Base-by-base conservation (phyloP, 2,329 filamentous ascomycete genomes). In the Neonectria neomacrospora region DNA sequence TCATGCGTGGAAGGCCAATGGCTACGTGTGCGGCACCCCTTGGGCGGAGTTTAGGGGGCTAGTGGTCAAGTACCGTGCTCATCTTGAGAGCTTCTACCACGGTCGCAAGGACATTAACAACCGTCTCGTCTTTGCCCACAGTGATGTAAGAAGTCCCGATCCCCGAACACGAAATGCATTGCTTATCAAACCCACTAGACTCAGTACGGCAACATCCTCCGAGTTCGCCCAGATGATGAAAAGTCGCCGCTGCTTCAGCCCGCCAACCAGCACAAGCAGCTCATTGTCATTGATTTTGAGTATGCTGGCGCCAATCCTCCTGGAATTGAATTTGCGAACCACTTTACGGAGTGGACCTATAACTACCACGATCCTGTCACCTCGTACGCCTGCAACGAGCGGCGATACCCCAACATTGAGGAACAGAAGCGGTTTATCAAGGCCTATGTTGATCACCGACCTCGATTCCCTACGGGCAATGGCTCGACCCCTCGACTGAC, bases 301-400 rank as follows among this genome's bases (percentile, higher is more conserved):
- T 99, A 99, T 76, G 92, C 96, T 1, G 94, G 90, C 2, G 94
- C 95, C 61, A 99, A 98, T 76, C 85, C 90, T 0, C 89, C 89
- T 0, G 96, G 94, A 1, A 84, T 93, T 16, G 96, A 99, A 78
- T 98, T 99, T 76, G 96, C 94, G 61, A 99, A 99, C 77, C 96
- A 99, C 79, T 99, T 99, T 79, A 92, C 93, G 1, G 96, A 99
- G 80, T 99, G 96, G 96, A 92, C 93, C 71, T 98, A 98, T 83
- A 95, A 99, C 79, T 99, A 99, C 79, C 94, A 97, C 76, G 90
- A 96, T 75, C 79, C 87, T 3, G 80, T 82, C 28, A 80, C 80
- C 32, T 82, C 93, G 0, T 88, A 88, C 80, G 87, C 83, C 26
- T 95, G 92, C 83, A 88, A 90, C 72, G 86, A 86, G 5, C 80